phyloP scores from a whole-genome alignment of 78 protist genomes.

The Chrysochromulina tobinii region DNA sequence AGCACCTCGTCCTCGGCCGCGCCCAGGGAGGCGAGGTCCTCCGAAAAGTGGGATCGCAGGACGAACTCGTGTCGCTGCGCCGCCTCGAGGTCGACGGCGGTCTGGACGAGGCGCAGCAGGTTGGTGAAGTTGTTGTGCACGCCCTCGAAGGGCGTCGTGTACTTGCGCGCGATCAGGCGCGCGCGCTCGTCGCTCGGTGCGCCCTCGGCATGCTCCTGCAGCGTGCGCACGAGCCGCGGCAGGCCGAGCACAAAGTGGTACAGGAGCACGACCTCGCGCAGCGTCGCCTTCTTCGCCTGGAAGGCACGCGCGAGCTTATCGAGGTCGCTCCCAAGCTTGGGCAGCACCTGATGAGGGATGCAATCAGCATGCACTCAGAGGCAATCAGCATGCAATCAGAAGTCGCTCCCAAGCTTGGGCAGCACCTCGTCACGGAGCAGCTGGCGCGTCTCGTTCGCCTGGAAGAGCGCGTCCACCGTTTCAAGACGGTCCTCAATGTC shows the following conservation, averaged over 20 bases:
- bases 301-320: constrained; percentile 40
- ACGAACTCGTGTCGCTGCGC: constrained; percentile 70
- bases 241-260: neutral
- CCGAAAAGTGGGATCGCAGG: constrained; percentile 75
- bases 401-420: neutral
- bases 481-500: constrained; percentile 66
- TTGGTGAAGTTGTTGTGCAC: neutral
- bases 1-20: neutral
- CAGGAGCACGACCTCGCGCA: constrained; percentile 1
- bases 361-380: too few species aligned
- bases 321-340: constrained; percentile 41
- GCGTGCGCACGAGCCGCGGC: neutral
- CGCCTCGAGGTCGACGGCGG: constrained; percentile 72
- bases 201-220: neutral
- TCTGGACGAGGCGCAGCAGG: constrained; percentile 70
- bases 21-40: constrained; percentile 44
- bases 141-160: neutral
- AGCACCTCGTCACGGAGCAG: neutral
- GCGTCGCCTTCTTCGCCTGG: constrained; percentile 36
- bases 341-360: neutral
- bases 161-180: neutral
- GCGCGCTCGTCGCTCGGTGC: neutral
- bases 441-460: constrained; percentile 42
- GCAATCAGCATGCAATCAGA: neutral
- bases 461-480: constrained; percentile 61